These are phyloP conservation scores for Raddia guianensis DNA, from an alignment of 176 grass and related monocot genomes.

Conservation along the genomic window DNA sequence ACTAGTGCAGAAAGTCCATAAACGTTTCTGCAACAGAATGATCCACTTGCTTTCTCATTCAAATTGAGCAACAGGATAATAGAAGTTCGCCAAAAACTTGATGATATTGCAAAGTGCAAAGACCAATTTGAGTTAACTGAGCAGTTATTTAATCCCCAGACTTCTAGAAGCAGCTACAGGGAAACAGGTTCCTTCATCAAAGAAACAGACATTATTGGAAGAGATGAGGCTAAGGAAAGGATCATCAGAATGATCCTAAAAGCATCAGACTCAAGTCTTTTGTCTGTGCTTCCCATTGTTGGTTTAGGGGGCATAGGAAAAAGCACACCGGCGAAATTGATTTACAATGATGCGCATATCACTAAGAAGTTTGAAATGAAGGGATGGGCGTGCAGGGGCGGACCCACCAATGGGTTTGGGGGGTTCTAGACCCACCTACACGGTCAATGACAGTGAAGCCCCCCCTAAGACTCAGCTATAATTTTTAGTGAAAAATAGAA, in stretches of 20 bases:
- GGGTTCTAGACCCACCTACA: too few relatives aligned
- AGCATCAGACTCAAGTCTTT: background rate
- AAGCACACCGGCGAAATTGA: background rate
- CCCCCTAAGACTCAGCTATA: too few relatives aligned
- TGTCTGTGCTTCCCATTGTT: slow-evolving; percentile 23
- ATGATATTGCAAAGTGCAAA: background rate
- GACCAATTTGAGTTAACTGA: background rate
- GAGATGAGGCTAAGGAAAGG: background rate
- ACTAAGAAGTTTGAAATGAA: background rate
- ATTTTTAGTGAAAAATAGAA: too few relatives aligned
- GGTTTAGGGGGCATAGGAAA: slow-evolving; percentile 28
- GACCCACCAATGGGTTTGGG: too few relatives aligned
- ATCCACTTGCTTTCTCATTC: background rate
- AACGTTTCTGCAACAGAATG: background rate
- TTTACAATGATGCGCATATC: background rate
- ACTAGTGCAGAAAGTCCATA: background rate
- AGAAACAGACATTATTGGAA: background rate
- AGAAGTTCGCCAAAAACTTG: background rate
- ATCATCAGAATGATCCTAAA: background rate
- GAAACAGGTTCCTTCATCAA: background rate
- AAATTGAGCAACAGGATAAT: background rate
- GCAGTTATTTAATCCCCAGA: background rate
- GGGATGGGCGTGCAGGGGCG: background rate
- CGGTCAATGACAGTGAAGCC: too few relatives aligned
- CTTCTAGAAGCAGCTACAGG: background rate